phyloP scores from a whole-genome alignment of 148 eudicot species.

The Vaccinium macrocarpon region DNA sequence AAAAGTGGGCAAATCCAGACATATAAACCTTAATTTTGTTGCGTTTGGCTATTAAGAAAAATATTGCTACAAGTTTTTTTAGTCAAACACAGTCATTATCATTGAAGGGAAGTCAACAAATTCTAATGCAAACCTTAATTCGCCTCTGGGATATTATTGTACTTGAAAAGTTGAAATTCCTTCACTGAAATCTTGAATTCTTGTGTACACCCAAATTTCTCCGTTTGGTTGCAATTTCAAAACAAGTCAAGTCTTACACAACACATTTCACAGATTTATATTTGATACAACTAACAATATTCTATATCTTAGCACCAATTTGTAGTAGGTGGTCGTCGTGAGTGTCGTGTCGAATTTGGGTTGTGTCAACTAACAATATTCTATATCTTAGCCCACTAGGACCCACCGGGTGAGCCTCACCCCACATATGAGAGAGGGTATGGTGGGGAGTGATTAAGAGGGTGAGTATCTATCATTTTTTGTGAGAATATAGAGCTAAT shows the following conservation, averaged over 20 bases:
- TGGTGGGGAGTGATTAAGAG: too few species aligned
- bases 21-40: slow-evolving; percentile 16
- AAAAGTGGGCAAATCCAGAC: neutral
- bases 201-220: neutral
- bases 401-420: too few species aligned
- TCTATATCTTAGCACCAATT: neutral
- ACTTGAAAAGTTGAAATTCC: too few species aligned
- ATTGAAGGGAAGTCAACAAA: neutral
- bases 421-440: too few species aligned
- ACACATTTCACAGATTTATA: too few species aligned
- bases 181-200: neutral
- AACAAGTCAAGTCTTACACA: too few species aligned
- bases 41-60: neutral
- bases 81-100: neutral
- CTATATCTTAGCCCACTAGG: too few species aligned
- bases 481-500: too few species aligned
- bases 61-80: neutral
- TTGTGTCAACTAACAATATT: too few species aligned
- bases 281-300: neutral
- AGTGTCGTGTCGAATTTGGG: too few species aligned
- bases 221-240: neutral
- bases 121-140: slow-evolving; percentile 10
- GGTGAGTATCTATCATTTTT: too few species aligned
- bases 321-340: too few species aligned
- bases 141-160: neutral